phyloP scores from a whole-genome alignment of 2,329 filamentous ascomycete species.

The Phaeosphaeriaceae sp. region DNA sequence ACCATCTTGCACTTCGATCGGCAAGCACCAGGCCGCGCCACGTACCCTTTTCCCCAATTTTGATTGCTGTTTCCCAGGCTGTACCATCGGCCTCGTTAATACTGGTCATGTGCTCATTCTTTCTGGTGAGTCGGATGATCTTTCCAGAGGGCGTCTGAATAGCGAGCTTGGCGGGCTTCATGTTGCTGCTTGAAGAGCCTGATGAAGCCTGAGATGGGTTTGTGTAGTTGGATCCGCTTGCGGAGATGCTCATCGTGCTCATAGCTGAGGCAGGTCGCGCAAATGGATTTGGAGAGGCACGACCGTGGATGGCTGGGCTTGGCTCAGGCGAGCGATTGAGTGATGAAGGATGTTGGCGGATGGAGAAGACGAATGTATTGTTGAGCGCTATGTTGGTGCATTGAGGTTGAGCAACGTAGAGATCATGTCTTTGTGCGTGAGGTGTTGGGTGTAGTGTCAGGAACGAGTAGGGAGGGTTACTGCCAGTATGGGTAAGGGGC shows the following conservation, averaged over 20 bases:
- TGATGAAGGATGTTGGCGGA: conserved; percentile 86
- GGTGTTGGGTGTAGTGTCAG: conserved; percentile 92
- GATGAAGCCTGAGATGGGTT: conserved; percentile 63
- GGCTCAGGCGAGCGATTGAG: conserved; percentile 46
- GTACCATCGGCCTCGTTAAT: conserved; percentile 71
- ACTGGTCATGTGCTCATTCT: conserved; percentile 69
- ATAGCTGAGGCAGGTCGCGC: conserved; percentile 64
- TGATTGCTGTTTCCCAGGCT: conserved; percentile 89
- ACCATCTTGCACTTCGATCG: conserved; percentile 84
- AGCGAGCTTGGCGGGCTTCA: conserved; percentile 91
- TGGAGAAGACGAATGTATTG: conserved; percentile 97
- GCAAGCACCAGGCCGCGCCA: conserved; percentile 85
- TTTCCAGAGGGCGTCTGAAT: conserved; percentile 95
- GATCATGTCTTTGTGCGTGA: conserved; percentile 94
- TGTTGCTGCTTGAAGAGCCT: conserved; percentile 62
- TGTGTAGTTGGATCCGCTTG: conserved; percentile 59
- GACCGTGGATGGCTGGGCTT: conserved; percentile 49
- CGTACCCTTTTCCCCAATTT: conserved; percentile 80
- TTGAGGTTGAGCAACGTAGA: conserved; percentile 96
- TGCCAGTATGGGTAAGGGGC: conserved; percentile 87
- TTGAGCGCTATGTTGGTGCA: conserved; percentile 87
- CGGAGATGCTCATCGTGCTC: conserved; percentile 65
- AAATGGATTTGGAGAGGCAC: conserved; percentile 59
- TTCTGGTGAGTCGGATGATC: conserved; percentile 85
- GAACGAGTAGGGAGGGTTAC: conserved; percentile 95